These are phyloP conservation scores for Hypoxylon sp. DNA, from an alignment of 2,329 filamentous ascomycete species.

Conservation along the genomic window DNA sequence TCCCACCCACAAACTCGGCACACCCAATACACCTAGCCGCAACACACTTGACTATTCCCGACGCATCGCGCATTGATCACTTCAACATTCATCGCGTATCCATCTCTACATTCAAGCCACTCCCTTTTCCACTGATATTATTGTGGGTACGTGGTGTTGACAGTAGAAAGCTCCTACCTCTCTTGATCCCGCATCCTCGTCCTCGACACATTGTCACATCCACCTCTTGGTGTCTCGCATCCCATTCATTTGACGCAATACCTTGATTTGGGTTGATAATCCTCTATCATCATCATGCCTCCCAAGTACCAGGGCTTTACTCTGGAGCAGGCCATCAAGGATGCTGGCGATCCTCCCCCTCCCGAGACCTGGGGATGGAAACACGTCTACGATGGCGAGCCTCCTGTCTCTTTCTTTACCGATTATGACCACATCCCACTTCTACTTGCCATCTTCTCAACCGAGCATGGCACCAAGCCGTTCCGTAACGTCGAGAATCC, in stretches of 20 bases:
- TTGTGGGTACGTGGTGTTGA: background rate
- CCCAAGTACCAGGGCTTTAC: constrained; percentile 35
- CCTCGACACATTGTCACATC: background rate
- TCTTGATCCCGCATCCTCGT: background rate
- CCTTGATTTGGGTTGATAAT: background rate
- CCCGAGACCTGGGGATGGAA: constrained; percentile 6
- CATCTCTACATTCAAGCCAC: background rate
- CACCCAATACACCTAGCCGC: too few species aligned
- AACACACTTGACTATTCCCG: background rate
- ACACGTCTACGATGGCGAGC: constrained; percentile 36
- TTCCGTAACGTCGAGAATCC: constrained; percentile 51
- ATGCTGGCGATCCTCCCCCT: constrained; percentile 35
- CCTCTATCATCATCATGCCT: constrained; percentile 19
- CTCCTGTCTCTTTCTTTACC: constrained; percentile 40
- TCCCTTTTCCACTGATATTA: background rate
- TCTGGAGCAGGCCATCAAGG: constrained; percentile 26
- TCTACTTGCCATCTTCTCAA: constrained; percentile 57
- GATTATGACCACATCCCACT: constrained; percentile 10
- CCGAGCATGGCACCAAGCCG: constrained; percentile 45
- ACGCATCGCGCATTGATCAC: background rate
- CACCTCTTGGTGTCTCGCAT: too few species aligned
- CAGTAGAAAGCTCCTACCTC: background rate
- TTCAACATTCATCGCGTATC: background rate
- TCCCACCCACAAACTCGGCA: background rate
- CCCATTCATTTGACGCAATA: too few species aligned